Evolutionary conservation across 495 filamentous ascomycete species (phyloP).

Genomic region (Thozetella sp.): DNA sequence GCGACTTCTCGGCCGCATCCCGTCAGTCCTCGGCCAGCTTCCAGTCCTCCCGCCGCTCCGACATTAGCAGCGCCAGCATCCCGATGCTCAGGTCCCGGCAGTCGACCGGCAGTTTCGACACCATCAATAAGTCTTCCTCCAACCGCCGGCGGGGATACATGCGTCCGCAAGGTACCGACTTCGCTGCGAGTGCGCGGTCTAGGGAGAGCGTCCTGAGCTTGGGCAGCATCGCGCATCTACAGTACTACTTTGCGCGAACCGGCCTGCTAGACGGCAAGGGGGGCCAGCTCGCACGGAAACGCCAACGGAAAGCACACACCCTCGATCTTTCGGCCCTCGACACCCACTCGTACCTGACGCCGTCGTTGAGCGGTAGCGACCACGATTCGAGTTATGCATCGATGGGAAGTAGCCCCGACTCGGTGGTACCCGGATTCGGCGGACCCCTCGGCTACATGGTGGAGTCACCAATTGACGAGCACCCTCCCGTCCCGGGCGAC

Average conservation of each 20-base stretch:
- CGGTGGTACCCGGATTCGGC: conserved; percentile 36
- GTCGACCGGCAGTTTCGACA: conserved; percentile 45
- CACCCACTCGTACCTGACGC: conserved; percentile 33
- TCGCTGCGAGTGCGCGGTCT: conserved; percentile 85
- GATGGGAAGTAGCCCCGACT: conserved; percentile 56
- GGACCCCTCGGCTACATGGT: conserved; percentile 32
- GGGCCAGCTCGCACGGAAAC: conserved; percentile 73
- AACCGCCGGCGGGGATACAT: conserved; percentile 83
- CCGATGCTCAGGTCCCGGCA: conserved; percentile 46
- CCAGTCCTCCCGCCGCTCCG: conserved; percentile 31
- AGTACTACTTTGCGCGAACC: conserved; percentile 97
- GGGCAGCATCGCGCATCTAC: conserved; percentile 94
- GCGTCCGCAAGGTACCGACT: conserved; percentile 86
- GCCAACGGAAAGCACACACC: conserved; percentile 56
- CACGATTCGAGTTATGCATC: conserved; percentile 57
- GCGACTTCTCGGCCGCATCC: conserved; percentile 52
- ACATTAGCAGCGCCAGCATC: conserved; percentile 40
- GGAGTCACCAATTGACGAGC: conserved; percentile 62
- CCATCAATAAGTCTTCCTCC: conserved; percentile 17
- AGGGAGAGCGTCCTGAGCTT: conserved; percentile 93
- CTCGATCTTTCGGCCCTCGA: conserved; percentile 50
- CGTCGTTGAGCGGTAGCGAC: conserved; percentile 39
- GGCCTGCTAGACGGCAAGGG: conserved; percentile 93
- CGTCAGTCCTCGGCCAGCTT: conserved; percentile 51
- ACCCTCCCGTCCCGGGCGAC: conserved; percentile 46